phyloP scores from a whole-genome alignment of 352 stramenopile species.

The Phytophthora idaei region DNA sequence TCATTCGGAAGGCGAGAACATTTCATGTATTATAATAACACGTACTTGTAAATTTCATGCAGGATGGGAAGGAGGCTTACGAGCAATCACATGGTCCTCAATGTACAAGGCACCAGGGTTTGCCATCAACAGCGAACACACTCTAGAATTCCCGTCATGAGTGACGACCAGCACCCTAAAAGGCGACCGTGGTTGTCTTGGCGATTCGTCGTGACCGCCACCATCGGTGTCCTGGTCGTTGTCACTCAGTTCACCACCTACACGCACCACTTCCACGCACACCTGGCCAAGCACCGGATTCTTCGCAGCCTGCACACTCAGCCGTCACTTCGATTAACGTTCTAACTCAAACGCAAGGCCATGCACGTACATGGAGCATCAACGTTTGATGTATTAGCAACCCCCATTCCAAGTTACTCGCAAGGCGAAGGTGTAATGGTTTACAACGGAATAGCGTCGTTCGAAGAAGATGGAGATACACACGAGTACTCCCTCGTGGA shows the following conservation, averaged over 20 bases:
- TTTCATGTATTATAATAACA: too few species aligned
- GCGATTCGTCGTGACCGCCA: background rate
- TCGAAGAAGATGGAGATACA: conserved; percentile 32
- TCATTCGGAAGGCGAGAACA: too few species aligned
- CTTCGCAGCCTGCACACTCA: conserved; percentile 27
- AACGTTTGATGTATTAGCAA: conserved; percentile 30
- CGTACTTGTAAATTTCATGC: too few species aligned
- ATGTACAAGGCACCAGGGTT: background rate
- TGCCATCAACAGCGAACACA: background rate
- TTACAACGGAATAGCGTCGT: conserved; percentile 42
- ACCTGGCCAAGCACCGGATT: conserved; percentile 39
- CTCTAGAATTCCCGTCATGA: background rate
- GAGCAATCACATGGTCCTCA: background rate
- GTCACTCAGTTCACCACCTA: conserved; percentile 19
- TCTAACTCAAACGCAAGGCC: conserved; percentile 42
- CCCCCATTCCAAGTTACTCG: conserved; percentile 14
- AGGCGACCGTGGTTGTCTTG: background rate
- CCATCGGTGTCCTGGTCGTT: conserved; percentile 3
- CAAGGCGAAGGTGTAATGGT: conserved; percentile 12
- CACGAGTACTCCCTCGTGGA: conserved; percentile 50
- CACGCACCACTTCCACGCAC: conserved; percentile 34
- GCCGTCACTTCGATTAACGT: conserved; percentile 29
- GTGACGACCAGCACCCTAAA: background rate
- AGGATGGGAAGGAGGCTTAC: too few species aligned
- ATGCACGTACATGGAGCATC: conserved; percentile 44